Evolutionary conservation across 495 filamentous ascomycete species (phyloP).

Genomic region (Xylaria venustula): DNA sequence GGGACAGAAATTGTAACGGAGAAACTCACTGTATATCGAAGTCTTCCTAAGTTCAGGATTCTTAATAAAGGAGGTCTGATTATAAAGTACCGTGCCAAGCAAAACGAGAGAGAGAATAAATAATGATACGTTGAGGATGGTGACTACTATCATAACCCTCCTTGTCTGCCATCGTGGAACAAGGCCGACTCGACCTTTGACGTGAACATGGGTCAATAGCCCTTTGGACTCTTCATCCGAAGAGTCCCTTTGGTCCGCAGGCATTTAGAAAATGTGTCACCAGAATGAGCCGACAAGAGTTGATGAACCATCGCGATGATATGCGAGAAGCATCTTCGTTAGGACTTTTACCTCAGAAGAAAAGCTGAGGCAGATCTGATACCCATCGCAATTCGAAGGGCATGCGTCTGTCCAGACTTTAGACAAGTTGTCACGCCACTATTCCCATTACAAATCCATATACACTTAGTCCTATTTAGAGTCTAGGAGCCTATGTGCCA

Average conservation of each 20-base stretch:
- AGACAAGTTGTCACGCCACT: not conserved
- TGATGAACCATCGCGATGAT: not conserved
- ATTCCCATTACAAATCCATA: not conserved
- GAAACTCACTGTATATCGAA: not conserved
- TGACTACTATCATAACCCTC: not conserved
- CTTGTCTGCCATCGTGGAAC: not conserved
- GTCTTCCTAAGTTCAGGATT: not conserved
- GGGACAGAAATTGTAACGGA: not conserved
- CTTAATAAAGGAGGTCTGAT: not conserved
- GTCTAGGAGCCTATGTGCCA: too few relatives aligned
- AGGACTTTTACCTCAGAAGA: not conserved
- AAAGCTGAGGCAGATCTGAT: not conserved
- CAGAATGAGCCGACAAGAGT: not conserved
- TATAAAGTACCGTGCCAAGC: not conserved
- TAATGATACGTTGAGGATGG: not conserved
- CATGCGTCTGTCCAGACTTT: not conserved
- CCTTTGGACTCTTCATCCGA: not conserved
- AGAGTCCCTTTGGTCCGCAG: not conserved
- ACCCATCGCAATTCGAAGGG: not conserved
- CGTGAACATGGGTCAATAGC: not conserved
- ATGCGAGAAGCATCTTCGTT: not conserved
- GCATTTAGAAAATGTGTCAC: not conserved
- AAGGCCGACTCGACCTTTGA: not conserved
- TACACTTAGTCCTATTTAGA: too few relatives aligned
- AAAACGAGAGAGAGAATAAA: too few relatives aligned